Percentiles rank a stretch among this genome's conserved stretches.
Evolutionary conservation across 1,139 yeast genomes (phyloP).

Genomic region (Diutina neorugosa): DNA sequence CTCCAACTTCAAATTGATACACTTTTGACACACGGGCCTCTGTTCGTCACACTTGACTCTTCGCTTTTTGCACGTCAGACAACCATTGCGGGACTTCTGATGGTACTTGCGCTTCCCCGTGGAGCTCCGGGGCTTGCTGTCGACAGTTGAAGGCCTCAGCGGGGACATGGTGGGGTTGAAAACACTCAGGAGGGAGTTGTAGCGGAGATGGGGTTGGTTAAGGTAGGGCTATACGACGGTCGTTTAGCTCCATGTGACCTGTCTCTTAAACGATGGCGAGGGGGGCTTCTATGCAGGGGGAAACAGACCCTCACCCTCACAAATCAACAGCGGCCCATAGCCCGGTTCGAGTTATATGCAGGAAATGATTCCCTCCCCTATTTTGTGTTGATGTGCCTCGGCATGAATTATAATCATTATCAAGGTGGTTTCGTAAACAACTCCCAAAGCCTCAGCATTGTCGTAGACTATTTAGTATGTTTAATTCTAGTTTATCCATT

Average conservation of each 20-base stretch:
- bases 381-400: too few species aligned
- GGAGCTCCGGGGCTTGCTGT: background rate
- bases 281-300: background rate
- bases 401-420: too few species aligned
- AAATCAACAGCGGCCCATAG: too few species aligned
- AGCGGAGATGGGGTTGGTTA: background rate
- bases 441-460: too few species aligned
- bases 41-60: conserved; percentile 5
- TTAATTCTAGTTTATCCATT: too few species aligned
- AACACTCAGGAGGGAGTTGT: background rate
- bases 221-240: background rate
- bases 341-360: background rate
- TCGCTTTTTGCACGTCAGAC: conserved; percentile 3
- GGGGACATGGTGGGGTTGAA: background rate
- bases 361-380: too few species aligned
- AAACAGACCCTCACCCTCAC: background rate
- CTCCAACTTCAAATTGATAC: conserved; percentile 47
- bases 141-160: background rate
- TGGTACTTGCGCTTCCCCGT: conserved; percentile 54
- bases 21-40: conserved; percentile 1
- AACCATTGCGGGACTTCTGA: conserved; percentile 45
- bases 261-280: background rate
- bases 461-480: too few species aligned
- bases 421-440: too few species aligned
- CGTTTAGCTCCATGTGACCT: background rate